Evolutionary conservation across 2,329 filamentous ascomycete species (phyloP).

Genomic region (Catunica adiposa): DNA sequence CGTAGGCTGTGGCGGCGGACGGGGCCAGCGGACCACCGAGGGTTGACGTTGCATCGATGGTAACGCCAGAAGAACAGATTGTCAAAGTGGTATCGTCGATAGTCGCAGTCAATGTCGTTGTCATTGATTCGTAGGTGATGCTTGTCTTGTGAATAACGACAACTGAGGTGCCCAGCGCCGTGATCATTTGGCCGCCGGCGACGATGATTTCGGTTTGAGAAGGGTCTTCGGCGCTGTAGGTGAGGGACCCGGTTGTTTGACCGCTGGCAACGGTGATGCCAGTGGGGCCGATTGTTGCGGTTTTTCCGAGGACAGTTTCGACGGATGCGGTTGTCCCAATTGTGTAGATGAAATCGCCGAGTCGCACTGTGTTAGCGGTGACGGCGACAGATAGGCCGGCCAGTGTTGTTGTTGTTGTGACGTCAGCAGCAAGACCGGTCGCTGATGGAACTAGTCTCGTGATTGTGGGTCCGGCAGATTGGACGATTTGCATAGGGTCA

Average conservation of each 20-base stretch:
- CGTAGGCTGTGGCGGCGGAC: conserved; percentile 25
- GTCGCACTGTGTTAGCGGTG: conserved; percentile 25
- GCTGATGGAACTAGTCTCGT: conserved; percentile 24
- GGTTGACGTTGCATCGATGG: conserved; percentile 24
- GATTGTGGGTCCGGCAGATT: conserved; percentile 22
- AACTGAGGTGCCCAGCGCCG: conserved; percentile 26
- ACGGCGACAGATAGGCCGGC: conserved; percentile 27
- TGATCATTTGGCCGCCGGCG: conserved; percentile 32
- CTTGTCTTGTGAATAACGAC: conserved; percentile 28
- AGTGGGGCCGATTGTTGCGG: conserved; percentile 22
- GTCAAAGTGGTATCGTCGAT: conserved; percentile 36
- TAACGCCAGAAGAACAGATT: conserved; percentile 30
- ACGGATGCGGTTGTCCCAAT: conserved; percentile 24
- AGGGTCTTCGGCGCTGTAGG: conserved; percentile 20
- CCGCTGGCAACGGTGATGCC: conserved; percentile 22
- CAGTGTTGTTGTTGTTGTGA: conserved; percentile 24
- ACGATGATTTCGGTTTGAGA: conserved; percentile 29
- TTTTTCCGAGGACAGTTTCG: conserved; percentile 20
- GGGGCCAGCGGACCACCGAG: conserved; percentile 27
- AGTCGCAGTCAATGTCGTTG: conserved; percentile 22
- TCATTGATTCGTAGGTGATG: conserved; percentile 28
- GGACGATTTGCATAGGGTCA: conserved; percentile 22
- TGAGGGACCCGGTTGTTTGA: conserved; percentile 21
- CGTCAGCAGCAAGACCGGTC: conserved; percentile 19
- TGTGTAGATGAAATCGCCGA: conserved; percentile 28